Conservation (phyloP, 495 filamentous ascomycete species). For the Choiromyces venosus region DNA sequence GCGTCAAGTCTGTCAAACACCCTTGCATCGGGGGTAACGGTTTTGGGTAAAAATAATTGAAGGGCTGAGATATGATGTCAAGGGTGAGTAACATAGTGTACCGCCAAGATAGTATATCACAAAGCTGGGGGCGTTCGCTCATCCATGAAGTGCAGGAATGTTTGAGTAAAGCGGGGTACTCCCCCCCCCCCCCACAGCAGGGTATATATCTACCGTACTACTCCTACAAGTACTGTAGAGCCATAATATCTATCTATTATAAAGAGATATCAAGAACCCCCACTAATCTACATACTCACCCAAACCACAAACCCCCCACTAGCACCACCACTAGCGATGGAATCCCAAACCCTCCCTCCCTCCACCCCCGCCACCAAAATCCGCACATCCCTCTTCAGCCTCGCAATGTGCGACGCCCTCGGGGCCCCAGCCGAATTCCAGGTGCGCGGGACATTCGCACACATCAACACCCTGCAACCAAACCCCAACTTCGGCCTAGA, state of each 20-base stretch:
- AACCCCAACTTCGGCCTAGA: constrained; percentile 37
- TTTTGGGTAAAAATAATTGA: background rate
- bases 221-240: no score
- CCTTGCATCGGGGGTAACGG: background rate
- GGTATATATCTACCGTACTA: background rate
- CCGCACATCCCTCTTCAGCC: constrained; percentile 47
- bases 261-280: background rate
- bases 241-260: background rate
- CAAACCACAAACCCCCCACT: constrained; percentile 4
- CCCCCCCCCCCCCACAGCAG: background rate
- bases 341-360: constrained; percentile 16
- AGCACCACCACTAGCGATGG: constrained; percentile 15
- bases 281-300: background rate
- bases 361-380: constrained; percentile 24
- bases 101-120: background rate
- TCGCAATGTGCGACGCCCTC: constrained; percentile 50
- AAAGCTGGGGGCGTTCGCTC: background rate
- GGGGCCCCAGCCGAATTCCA: constrained; percentile 49
- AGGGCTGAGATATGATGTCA: background rate
- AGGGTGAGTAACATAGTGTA: background rate
- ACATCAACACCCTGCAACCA: constrained; percentile 40
- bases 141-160: background rate
- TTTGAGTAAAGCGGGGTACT: background rate
- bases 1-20: background rate
- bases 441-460: constrained; percentile 44